phyloP scores from a whole-genome alignment of 1,139 yeast species.

The Zygosaccharomyces pseudobailii region DNA sequence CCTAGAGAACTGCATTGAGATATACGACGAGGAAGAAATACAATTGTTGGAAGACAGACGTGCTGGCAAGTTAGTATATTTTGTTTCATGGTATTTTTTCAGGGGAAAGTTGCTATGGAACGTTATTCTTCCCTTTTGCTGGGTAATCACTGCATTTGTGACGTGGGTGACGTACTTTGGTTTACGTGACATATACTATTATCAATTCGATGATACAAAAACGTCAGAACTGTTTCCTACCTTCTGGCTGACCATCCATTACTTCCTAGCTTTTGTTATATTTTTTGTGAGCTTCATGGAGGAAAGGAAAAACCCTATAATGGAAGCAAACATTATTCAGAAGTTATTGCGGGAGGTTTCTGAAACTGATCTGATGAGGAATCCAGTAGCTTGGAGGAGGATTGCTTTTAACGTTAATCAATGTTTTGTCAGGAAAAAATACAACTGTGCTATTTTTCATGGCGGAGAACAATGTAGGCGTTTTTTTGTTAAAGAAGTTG shows the following conservation, averaged over 20 bases:
- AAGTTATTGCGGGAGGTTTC: not conserved
- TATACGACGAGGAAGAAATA: not conserved
- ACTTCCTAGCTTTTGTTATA: not conserved
- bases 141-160: no score
- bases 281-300: not conserved
- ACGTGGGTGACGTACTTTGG: not conserved
- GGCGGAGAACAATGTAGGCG: not conserved
- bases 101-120: not conserved
- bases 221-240: not conserved
- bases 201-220: not conserved
- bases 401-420: not conserved
- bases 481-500: not conserved
- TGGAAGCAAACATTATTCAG: not conserved
- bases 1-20: not conserved
- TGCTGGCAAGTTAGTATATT: not conserved
- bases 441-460: not conserved
- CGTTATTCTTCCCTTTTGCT: not conserved
- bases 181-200: not conserved
- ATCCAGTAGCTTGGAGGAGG: not conserved
- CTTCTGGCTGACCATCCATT: not conserved
- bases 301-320: not conserved
- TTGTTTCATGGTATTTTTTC: not conserved
- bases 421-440: not conserved
- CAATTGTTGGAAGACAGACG: not conserved
- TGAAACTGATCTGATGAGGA: not conserved